Base-by-base conservation (phyloP, 2,329 filamentous ascomycete genomes). In the Zalaria sp. region DNA sequence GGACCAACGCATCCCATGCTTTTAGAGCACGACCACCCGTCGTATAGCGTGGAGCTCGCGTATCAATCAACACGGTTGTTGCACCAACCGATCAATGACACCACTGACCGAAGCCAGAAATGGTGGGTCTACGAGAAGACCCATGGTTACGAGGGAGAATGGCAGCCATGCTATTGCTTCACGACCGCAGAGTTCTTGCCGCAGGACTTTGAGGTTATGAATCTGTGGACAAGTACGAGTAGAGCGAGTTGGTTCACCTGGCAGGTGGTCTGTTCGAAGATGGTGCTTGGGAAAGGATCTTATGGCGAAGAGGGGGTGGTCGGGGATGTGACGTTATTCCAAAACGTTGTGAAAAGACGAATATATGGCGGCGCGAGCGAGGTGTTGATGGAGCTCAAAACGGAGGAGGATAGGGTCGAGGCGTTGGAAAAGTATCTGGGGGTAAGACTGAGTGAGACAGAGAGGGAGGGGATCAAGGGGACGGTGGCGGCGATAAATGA, bases 161-260 rank as follows among this genome's bases (percentile, higher is more conserved):
- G 79, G 75, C 63, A 68, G 25, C 63, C 72, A 1, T 71, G 68
- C 38, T 84, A 83, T 56, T 73, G 69, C 46, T 87, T 86, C 56
- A 69, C 71, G 2, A 75, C 81, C 46, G 63, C 70, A 10, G 79
- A 83, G 56, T 83, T 81, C 56, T 54, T 75, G 29, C 69, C 67
- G 3, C 57, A 63, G 35, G 79, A 83, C 57, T 83, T 76, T 51
- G 67, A 66, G 31, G 62, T 79, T 4, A 66, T 80, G 63, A 81
- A 74, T 55, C 73, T 64, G 49, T 71, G 54, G 37, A 74, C 72
- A 1, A 75, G 71, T 47, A 66, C 65, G 36, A 63, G 59, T 42
- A 57, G 61, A 25, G 54, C 56, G 27, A 72, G 65, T 43, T 73
- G 68, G 54, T 80, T 81, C 55, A 72, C 69, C 7, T 60, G 65